phyloP scores from a whole-genome alignment of 768 basidiomycete genomes.

The Leccinum uliginosum region DNA sequence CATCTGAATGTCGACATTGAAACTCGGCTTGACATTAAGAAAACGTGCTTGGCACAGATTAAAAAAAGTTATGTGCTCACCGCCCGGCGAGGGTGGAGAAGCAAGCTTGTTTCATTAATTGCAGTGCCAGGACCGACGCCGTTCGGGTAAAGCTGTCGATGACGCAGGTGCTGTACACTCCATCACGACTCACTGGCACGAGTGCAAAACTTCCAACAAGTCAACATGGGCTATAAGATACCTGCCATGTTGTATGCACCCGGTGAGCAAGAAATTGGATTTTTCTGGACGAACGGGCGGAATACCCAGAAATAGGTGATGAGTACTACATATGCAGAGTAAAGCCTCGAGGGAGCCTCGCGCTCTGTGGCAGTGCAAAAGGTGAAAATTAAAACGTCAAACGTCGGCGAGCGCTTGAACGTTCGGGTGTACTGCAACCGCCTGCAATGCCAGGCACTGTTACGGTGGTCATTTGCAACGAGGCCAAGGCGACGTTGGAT shows the following conservation, averaged over 20 bases:
- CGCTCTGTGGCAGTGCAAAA: slow-evolving; percentile 21
- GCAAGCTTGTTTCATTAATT: slow-evolving; percentile 11
- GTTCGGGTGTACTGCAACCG: slow-evolving; percentile 7
- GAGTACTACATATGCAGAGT: not conserved
- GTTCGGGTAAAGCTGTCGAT: slow-evolving; percentile 5
- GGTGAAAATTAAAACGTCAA: not conserved
- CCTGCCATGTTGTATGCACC: slow-evolving; percentile 2
- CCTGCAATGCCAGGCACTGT: slow-evolving; percentile 11
- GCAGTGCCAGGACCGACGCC: slow-evolving; percentile 18
- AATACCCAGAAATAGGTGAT: not conserved
- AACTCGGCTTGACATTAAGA: slow-evolving; percentile 18
- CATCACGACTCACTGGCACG: not conserved
- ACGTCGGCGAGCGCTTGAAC: slow-evolving; percentile 3
- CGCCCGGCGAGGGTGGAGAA: slow-evolving; percentile 13
- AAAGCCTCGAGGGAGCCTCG: slow-evolving; percentile 28
- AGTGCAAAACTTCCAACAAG: not conserved
- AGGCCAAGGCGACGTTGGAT: slow-evolving; percentile 17
- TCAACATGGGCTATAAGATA: not conserved
- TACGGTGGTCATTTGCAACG: slow-evolving; percentile 10
- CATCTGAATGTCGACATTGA: slow-evolving; percentile 9
- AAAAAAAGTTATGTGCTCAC: slow-evolving; percentile 5
- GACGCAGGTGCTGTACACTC: slow-evolving; percentile 11
- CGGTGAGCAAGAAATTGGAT: not conserved
- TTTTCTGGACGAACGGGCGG: not conserved
- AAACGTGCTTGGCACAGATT: slow-evolving; percentile 23